Percentiles rank a stretch among this genome's conserved stretches.
phyloP scores from a whole-genome alignment of 768 basidiomycete species.

The Epithele typhae region DNA sequence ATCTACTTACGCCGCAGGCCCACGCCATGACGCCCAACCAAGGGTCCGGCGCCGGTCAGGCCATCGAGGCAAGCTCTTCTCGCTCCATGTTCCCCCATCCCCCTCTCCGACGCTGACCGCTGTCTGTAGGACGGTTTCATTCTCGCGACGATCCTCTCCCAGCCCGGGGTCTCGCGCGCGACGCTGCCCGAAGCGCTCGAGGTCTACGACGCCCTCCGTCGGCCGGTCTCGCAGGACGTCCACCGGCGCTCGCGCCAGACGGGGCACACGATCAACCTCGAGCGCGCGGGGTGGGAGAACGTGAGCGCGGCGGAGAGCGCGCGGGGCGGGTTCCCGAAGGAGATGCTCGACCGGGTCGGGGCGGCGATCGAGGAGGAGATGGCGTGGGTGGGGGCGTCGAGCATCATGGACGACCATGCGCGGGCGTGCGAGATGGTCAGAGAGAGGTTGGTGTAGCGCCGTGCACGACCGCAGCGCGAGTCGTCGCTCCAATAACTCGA shows the following conservation, averaged over 20 bases:
- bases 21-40: slow-evolving; percentile 45
- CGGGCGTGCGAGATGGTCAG: slow-evolving; percentile 5
- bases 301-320: slow-evolving; percentile 3
- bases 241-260: slow-evolving; percentile 14
- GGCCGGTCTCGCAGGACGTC: slow-evolving; percentile 26
- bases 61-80: slow-evolving; percentile 37
- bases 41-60: slow-evolving; percentile 47
- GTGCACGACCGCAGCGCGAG: too few relatives aligned
- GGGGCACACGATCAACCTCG: slow-evolving; percentile 25
- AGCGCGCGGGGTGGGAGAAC: slow-evolving; percentile 1
- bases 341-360: background rate
- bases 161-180: slow-evolving; percentile 17
- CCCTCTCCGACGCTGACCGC: background rate
- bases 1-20: slow-evolving; percentile 25
- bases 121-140: slow-evolving; percentile 25
- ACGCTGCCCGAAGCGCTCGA: slow-evolving; percentile 26
- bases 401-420: slow-evolving; percentile 3
- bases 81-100: background rate
- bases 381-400: slow-evolving; percentile 1
- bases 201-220: slow-evolving; percentile 29
- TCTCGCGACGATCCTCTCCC: slow-evolving; percentile 26
- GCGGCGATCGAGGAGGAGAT: slow-evolving; percentile 1
- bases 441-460: too few relatives aligned
- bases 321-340: slow-evolving; percentile 1
- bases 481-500: too few relatives aligned